phyloP scores from a whole-genome alignment of 495 filamentous ascomycete species.

The Neurospora sp. region DNA sequence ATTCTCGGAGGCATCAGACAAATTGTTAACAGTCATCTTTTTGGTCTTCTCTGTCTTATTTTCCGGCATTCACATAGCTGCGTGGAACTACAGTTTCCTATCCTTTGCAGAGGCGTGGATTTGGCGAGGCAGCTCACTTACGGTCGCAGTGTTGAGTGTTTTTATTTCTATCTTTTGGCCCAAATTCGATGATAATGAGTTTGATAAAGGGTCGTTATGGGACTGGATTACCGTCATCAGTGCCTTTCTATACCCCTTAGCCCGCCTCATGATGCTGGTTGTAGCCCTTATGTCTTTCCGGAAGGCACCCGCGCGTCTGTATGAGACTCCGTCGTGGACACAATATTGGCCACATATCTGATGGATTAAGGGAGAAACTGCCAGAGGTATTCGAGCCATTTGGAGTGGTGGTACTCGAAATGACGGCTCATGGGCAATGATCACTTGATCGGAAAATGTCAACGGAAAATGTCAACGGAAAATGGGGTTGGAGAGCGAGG shows the following conservation, averaged over 20 bases:
- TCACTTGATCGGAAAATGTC: neutral
- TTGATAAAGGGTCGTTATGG: no score
- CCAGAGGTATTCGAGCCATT: neutral
- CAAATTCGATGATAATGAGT: no score
- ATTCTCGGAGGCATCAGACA: fast-evolving
- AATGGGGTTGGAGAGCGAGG: neutral
- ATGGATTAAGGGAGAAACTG: neutral
- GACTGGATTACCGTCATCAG: no score
- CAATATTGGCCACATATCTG: neutral
- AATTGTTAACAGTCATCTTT: fast-evolving
- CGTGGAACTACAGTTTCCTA: neutral
- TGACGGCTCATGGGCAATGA: neutral
- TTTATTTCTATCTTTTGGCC: no score
- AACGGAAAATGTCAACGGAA: no score
- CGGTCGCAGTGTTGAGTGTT: neutral
- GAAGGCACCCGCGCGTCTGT: neutral
- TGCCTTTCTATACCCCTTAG: neutral
- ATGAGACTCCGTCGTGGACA: neutral
- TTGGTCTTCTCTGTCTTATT: neutral
- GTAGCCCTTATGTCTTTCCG: neutral
- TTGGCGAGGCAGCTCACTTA: neutral
- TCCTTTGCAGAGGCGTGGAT: neutral
- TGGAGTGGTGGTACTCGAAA: neutral
- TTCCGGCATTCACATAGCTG: neutral
- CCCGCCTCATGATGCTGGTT: neutral